Conservation (phyloP, 495 filamentous ascomycete species). For the Neurospora pannonica region DNA sequence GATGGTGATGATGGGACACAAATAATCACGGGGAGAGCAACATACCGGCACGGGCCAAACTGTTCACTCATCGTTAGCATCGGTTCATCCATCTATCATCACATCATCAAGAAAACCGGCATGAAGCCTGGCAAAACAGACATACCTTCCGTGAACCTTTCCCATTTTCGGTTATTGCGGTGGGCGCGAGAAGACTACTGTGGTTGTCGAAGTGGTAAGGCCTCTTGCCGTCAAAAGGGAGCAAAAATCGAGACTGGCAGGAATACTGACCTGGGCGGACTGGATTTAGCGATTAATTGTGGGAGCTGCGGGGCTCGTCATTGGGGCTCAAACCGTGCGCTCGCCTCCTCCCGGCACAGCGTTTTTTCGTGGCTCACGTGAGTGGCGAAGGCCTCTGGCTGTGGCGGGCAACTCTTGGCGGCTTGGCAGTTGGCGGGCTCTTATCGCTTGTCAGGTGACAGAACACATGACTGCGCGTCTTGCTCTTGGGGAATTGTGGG, state of each 20-base stretch:
- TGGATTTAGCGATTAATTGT: conserved; percentile 10
- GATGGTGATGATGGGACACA: neutral
- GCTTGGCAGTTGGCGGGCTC: neutral
- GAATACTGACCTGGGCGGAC: conserved; percentile 9
- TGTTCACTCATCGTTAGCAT: conserved; percentile 8
- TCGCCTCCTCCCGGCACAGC: neutral
- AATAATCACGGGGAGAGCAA: neutral
- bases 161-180: conserved; percentile 25
- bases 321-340: conserved; percentile 15
- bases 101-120: neutral
- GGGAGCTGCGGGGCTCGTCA: conserved; percentile 19
- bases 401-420: neutral
- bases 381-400: neutral
- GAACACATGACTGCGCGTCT: neutral
- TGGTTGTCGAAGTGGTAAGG: conserved; percentile 5
- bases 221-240: neutral
- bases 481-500: neutral
- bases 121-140: neutral
- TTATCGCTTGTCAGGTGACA: neutral
- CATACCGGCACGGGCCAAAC: conserved; percentile 31
- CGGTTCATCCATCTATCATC: neutral
- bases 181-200: conserved; percentile 15
- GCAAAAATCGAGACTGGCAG: conserved; percentile 2
- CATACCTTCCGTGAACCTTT: conserved; percentile 31
- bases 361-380: neutral